Conservation (phyloP, 306 rosid species). For the Hippophae gyantsensis region DNA sequence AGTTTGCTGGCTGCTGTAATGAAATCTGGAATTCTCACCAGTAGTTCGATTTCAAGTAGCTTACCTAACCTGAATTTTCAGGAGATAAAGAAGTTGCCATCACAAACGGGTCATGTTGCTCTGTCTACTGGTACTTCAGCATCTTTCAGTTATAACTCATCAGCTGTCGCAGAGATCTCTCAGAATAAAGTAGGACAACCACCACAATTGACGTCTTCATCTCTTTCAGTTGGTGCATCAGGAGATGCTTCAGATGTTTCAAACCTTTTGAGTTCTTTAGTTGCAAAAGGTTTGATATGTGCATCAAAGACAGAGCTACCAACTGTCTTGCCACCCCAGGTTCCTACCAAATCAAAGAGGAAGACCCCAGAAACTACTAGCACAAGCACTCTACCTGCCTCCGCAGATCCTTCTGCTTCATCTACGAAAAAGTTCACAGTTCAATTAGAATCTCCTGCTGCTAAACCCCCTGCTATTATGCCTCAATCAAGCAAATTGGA, state of each 20-base stretch:
- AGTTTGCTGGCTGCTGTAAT: slow-evolving; percentile 63
- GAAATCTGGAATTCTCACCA: slow-evolving; percentile 61
- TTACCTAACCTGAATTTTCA: slow-evolving; percentile 26
- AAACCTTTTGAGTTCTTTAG: slow-evolving; percentile 73
- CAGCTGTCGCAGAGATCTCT: slow-evolving; percentile 23
- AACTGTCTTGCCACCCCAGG: slow-evolving; percentile 26
- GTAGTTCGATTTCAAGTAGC: slow-evolving; percentile 31
- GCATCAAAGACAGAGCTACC: slow-evolving; percentile 44
- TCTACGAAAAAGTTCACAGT: slow-evolving; percentile 29
- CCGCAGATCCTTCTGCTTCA: slow-evolving; percentile 35
- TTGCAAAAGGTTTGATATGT: slow-evolving; percentile 78
- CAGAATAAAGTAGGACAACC: slow-evolving; percentile 38
- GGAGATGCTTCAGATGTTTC: slow-evolving; percentile 47
- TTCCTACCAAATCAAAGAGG: slow-evolving; percentile 26
- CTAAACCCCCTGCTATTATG: slow-evolving; percentile 21
- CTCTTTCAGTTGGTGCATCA: slow-evolving; percentile 33
- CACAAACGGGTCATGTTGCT: slow-evolving; percentile 34
- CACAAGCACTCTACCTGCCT: slow-evolving; percentile 31
- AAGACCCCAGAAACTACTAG: slow-evolving; percentile 26
- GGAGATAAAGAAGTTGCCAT: slow-evolving; percentile 35
- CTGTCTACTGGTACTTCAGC: slow-evolving; percentile 26
- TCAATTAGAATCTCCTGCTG: slow-evolving; percentile 16
- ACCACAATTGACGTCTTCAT: slow-evolving; percentile 27
- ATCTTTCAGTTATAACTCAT: slow-evolving; percentile 35
- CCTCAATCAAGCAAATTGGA: slow-evolving; percentile 34